Evolutionary conservation across 148 eudicot species (phyloP).

Genomic region (Fagopyrum tataricum): DNA sequence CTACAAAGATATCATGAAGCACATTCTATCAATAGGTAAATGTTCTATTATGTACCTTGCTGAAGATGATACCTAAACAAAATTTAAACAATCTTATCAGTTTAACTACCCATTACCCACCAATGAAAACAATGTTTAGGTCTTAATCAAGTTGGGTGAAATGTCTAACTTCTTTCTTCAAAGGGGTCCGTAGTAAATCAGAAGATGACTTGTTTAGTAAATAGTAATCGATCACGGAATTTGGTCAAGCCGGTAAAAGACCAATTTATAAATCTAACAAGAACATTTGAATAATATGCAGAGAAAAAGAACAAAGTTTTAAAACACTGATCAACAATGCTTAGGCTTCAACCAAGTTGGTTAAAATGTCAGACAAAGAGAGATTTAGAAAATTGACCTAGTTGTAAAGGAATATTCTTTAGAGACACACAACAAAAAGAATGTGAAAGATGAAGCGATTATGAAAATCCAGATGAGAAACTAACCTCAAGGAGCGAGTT

Average conservation of each 20-base stretch:
- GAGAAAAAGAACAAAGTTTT: neutral
- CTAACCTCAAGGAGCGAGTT: constrained; percentile 37
- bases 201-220: neutral
- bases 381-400: too few species aligned
- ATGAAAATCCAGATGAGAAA: neutral
- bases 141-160: neutral
- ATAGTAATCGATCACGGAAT: neutral
- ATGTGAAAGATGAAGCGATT: neutral
- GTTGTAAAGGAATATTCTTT: too few species aligned
- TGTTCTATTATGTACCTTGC: constrained; percentile 87
- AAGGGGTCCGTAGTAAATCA: neutral
- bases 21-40: too few species aligned
- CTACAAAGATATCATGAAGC: too few species aligned
- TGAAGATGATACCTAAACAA: constrained; percentile 57
- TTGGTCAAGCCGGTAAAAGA: neutral
- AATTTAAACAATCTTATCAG: neutral
- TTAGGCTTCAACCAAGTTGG: too few species aligned
- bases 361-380: too few species aligned
- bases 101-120: neutral
- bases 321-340: too few species aligned
- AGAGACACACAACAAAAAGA: neutral
- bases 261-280: too few species aligned
- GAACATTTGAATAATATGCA: neutral
- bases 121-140: neutral
- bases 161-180: neutral